Conservation (phyloP, 1,139 yeast species). For the Eremothecium cymbalariae region DNA sequence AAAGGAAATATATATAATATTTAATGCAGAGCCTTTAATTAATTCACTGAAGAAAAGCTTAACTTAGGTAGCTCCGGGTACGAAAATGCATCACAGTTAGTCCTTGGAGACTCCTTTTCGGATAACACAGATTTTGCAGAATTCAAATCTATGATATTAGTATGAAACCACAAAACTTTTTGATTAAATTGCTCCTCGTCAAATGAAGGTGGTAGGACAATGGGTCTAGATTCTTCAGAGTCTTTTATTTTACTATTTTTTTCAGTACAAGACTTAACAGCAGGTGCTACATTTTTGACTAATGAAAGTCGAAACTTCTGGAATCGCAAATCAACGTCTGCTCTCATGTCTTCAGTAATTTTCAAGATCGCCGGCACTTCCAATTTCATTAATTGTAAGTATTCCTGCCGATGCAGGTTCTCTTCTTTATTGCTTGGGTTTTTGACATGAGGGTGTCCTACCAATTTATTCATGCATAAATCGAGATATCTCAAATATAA, state of each 20-base stretch:
- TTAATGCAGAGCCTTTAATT: no score
- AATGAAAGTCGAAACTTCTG: conserved; percentile 21
- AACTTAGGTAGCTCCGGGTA: conserved; percentile 28
- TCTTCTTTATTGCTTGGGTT: conserved; percentile 8
- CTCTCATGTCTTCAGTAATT: conserved; percentile 23
- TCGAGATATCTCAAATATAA: conserved; percentile 29
- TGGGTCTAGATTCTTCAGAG: no score
- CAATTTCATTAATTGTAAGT: conserved; percentile 24
- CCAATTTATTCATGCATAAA: conserved; percentile 26
- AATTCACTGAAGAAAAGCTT: conserved; percentile 7
- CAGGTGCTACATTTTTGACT: conserved; percentile 26
- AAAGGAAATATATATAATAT: no score
- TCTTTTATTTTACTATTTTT: no score
- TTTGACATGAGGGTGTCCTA: conserved; percentile 23
- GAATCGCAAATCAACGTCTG: conserved; percentile 17
- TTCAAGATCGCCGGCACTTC: conserved; percentile 29
- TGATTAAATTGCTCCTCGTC: conserved; percentile 24
- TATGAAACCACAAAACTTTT: conserved; percentile 17
- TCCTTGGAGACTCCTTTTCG: conserved; percentile 1
- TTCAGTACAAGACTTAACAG: no score
- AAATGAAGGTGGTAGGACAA: conserved; percentile 23
- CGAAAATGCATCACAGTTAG: conserved; percentile 5
- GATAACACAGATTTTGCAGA: no score
- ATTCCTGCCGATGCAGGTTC: conserved; percentile 20
- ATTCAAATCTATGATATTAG: conserved; percentile 6